Evolutionary conservation across 2,329 filamentous ascomycete genomes (phyloP).

Genomic region (Ascochyta fabae): DNA sequence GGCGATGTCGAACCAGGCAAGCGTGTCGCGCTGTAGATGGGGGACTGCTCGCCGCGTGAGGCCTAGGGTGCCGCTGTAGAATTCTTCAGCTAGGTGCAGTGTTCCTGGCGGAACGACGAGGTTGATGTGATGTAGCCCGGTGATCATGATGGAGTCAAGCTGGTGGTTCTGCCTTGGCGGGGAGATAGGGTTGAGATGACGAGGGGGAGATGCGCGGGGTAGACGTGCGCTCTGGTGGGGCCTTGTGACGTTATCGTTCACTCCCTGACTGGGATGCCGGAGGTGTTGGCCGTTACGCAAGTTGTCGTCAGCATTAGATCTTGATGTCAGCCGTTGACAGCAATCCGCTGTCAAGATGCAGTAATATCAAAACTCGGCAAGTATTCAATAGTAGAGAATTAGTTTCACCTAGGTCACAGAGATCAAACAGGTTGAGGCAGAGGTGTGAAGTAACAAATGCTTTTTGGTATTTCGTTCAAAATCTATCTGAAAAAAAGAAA

Average conservation of each 20-base stretch:
- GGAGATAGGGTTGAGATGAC: background rate
- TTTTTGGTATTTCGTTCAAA: constrained; percentile 9
- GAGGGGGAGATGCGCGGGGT: background rate
- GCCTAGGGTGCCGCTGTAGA: constrained; percentile 57
- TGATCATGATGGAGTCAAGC: constrained; percentile 19
- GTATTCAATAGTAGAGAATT: too few relatives aligned
- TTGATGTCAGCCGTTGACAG: too few relatives aligned
- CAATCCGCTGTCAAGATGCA: too few relatives aligned
- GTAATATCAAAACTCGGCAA: too few relatives aligned
- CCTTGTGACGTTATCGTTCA: background rate
- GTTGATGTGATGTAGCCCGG: constrained; percentile 28
- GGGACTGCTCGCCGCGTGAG: constrained; percentile 62
- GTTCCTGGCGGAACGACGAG: constrained; percentile 20
- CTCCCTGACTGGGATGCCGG: background rate
- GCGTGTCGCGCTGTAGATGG: constrained; percentile 55
- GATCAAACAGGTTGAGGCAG: too few relatives aligned
- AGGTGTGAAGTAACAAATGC: constrained; percentile 4
- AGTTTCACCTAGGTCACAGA: too few relatives aligned
- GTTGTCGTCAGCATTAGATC: too few relatives aligned
- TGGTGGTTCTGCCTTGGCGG: background rate
- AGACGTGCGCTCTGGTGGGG: too few relatives aligned
- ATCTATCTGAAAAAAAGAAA: constrained; percentile 7
- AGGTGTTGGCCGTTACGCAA: background rate
- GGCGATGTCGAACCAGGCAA: constrained; percentile 68
- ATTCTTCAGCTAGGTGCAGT: constrained; percentile 16